phyloP scores from a whole-genome alignment of 768 basidiomycete genomes.

The Amanita pseudoporphyria region DNA sequence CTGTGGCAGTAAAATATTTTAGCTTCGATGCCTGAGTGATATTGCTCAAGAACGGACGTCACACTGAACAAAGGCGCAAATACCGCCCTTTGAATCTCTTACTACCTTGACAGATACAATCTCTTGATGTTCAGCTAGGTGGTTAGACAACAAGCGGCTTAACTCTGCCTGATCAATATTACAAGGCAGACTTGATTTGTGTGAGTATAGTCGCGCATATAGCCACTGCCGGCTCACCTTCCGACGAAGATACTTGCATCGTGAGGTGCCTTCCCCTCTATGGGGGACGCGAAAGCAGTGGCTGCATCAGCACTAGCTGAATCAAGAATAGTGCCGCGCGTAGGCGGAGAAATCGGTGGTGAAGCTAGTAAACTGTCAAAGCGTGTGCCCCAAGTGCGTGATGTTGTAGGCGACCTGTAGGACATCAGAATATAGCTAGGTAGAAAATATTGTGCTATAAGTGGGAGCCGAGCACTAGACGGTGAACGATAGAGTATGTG shows the following conservation, averaged over 20 bases:
- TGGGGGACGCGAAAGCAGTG: conserved; percentile 14
- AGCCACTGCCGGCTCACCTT: conserved; percentile 37
- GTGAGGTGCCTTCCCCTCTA: conserved; percentile 46
- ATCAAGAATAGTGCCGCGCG: background rate
- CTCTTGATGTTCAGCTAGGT: conserved; percentile 56
- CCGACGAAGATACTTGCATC: conserved; percentile 82
- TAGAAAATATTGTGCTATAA: conserved; percentile 5
- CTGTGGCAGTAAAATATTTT: conserved; percentile 22
- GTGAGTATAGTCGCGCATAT: conserved; percentile 1
- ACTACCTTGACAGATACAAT: conserved; percentile 64
- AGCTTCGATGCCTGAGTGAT: background rate
- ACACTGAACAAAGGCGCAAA: conserved; percentile 83
- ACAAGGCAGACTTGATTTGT: conserved; percentile 47
- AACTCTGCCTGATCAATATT: conserved; percentile 60
- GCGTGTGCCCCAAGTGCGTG: conserved; percentile 62
- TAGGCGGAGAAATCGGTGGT: conserved; percentile 31
- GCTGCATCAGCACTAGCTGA: conserved; percentile 12
- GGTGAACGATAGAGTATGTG: conserved; percentile 2
- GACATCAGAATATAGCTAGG: conserved; percentile 30
- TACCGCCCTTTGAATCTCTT: conserved; percentile 65
- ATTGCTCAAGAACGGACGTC: conserved; percentile 33
- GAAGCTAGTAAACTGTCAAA: conserved; percentile 54
- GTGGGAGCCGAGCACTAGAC: conserved; percentile 12
- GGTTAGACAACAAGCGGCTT: conserved; percentile 46
- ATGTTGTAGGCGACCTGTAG: conserved; percentile 26